phyloP scores from a whole-genome alignment of 2,329 filamentous ascomycete species.

The Sporothrix protearum region DNA sequence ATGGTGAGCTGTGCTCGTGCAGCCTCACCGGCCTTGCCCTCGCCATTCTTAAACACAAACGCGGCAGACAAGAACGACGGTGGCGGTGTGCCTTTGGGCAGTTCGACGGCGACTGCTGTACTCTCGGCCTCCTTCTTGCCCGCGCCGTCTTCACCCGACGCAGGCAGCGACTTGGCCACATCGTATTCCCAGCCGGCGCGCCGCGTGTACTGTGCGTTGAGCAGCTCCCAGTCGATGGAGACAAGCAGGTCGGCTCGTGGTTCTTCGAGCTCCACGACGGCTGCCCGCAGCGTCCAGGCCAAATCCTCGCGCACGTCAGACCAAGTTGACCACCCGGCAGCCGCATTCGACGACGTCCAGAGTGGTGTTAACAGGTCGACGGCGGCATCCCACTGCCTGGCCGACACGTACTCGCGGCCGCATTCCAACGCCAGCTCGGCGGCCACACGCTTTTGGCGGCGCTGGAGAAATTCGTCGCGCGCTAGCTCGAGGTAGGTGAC shows the following conservation, averaged over 20 bases:
- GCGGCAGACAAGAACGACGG: constrained; percentile 36
- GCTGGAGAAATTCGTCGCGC: constrained; percentile 51
- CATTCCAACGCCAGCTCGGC: constrained; percentile 57
- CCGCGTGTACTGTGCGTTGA: constrained; percentile 54
- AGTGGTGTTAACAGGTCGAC: constrained; percentile 53
- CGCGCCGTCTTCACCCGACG: constrained; percentile 36
- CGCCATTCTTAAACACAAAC: constrained; percentile 56
- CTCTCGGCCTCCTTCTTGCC: not conserved
- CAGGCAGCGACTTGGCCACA: constrained; percentile 53
- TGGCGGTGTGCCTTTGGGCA: constrained; percentile 44
- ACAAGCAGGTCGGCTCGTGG: constrained; percentile 53
- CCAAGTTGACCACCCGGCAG: constrained; percentile 54
- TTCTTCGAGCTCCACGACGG: constrained; percentile 47
- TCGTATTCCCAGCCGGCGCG: constrained; percentile 60
- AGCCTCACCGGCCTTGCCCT: constrained; percentile 59
- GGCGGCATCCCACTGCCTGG: constrained; percentile 52
- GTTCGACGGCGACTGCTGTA: constrained; percentile 19
- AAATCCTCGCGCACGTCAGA: constrained; percentile 57
- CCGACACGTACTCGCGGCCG: constrained; percentile 52
- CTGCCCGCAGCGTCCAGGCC: constrained; percentile 57
- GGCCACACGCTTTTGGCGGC: constrained; percentile 51
- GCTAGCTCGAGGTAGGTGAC: constrained; percentile 51
- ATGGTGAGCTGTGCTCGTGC: constrained; percentile 57
- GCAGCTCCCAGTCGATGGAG: constrained; percentile 62
- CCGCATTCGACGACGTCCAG: constrained; percentile 40